Percentiles rank a stretch among this genome's conserved stretches.
phyloP scores from a whole-genome alignment of 179 eudicot genomes.

The Pouteria campechiana region DNA sequence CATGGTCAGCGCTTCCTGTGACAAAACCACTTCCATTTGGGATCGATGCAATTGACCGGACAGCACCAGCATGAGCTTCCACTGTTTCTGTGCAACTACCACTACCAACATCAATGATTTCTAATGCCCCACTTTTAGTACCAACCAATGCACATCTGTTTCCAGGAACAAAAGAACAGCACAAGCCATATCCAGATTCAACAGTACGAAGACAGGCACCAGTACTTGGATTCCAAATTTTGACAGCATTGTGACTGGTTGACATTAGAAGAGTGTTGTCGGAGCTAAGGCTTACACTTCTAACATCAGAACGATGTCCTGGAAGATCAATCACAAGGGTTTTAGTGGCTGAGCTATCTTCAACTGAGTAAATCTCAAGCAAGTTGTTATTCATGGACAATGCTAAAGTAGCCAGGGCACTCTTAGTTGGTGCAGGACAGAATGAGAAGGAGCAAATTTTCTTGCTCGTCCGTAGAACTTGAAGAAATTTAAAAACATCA shows the following conservation, averaged over 20 bases:
- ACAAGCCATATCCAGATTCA: constrained; percentile 87
- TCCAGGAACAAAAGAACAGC: constrained; percentile 81
- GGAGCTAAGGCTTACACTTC: constrained; percentile 84
- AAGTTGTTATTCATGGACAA: constrained; percentile 79
- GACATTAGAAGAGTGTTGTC: constrained; percentile 92
- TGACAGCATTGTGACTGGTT: constrained; percentile 79
- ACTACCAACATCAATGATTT: constrained; percentile 81
- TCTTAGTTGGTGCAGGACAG: constrained; percentile 54
- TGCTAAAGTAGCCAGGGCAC: constrained; percentile 57
- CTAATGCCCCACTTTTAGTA: constrained; percentile 75
- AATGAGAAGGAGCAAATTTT: constrained; percentile 84
- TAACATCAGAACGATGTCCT: constrained; percentile 90
- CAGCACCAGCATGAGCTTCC: constrained; percentile 85
- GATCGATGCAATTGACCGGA: constrained; percentile 57
- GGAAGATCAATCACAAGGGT: constrained; percentile 68
- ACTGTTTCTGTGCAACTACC: constrained; percentile 76
- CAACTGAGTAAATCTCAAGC: constrained; percentile 61
- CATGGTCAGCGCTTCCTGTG: constrained; percentile 89
- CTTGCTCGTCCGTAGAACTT: constrained; percentile 62
- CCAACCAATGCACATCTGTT: constrained; percentile 87
- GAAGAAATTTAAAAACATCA: constrained; percentile 73
- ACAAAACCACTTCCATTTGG: constrained; percentile 78
- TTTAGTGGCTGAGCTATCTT: constrained; percentile 33
- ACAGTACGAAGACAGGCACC: constrained; percentile 83
- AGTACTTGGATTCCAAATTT: constrained; percentile 96